phyloP scores from a whole-genome alignment of 2,329 filamentous ascomycete genomes.

The Xylaria sp. region DNA sequence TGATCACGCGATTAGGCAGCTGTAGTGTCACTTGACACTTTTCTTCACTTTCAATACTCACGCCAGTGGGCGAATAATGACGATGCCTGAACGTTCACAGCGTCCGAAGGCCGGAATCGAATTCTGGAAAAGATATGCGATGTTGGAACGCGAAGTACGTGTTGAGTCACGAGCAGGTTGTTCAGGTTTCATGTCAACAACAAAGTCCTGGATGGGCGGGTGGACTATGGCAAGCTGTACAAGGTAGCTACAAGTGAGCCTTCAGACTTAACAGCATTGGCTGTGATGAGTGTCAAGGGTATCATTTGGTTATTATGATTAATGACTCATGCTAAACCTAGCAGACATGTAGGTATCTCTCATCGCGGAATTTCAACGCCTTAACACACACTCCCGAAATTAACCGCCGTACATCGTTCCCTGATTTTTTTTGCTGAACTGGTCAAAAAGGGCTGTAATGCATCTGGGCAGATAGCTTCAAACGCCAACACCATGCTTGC shows the following conservation, averaged over 20 bases:
- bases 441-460: neutral
- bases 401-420: neutral
- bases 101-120: constrained; percentile 16
- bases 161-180: neutral
- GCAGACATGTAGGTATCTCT: constrained; percentile 20
- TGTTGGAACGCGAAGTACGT: neutral
- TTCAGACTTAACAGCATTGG: constrained; percentile 34
- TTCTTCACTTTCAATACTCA: neutral
- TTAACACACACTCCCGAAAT: constrained; percentile 6
- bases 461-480: neutral
- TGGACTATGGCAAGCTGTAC: neutral
- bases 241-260: neutral
- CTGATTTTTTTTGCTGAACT: neutral
- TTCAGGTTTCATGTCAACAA: neutral
- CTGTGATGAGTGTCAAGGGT: constrained; percentile 3
- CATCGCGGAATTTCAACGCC: constrained; percentile 10
- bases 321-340: constrained; percentile 23
- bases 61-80: constrained; percentile 1
- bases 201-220: neutral
- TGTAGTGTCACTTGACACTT: constrained; percentile 3
- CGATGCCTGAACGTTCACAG: neutral
- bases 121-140: constrained; percentile 21
- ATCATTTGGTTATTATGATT: constrained; percentile 34
- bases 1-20: constrained; percentile 1
- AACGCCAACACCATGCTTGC: too few species aligned